phyloP scores from a whole-genome alignment of 176 grass and related monocot species.

The Triticum urartu region DNA sequence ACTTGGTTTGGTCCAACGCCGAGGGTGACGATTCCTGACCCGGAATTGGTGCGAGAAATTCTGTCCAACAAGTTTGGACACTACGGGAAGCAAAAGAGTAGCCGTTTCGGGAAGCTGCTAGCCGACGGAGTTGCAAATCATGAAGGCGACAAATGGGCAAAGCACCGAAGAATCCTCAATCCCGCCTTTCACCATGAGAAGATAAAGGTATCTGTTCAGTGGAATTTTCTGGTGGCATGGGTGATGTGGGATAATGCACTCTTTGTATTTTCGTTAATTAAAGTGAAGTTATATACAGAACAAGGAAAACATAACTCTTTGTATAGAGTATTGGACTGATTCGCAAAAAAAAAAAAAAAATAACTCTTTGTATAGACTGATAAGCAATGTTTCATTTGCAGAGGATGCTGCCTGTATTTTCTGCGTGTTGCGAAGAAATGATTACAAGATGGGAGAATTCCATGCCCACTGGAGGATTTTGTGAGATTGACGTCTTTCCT shows the following conservation, averaged over 20 bases:
- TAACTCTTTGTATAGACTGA: background rate
- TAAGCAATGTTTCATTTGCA: conserved; percentile 6
- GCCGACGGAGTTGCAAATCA: conserved; percentile 29
- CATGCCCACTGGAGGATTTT: background rate
- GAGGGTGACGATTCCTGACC: conserved; percentile 48
- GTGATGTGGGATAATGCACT: background rate
- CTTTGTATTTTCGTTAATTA: too few species aligned
- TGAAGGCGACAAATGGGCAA: conserved; percentile 70
- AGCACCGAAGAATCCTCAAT: conserved; percentile 52
- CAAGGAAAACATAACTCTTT: too few species aligned
- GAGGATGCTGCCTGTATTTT: conserved; percentile 58
- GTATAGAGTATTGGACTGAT: background rate
- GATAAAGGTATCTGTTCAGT: conserved; percentile 30
- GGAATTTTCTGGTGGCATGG: background rate
- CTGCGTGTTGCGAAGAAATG: conserved; percentile 50
- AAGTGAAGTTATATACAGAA: too few species aligned
- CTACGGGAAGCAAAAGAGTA: conserved; percentile 9
- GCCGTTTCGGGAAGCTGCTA: background rate
- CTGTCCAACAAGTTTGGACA: conserved; percentile 55
- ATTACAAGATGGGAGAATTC: conserved; percentile 11
- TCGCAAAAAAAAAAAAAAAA: too few species aligned
- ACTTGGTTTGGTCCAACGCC: conserved; percentile 59
- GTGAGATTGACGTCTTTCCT: conserved; percentile 57
- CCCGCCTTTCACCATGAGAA: background rate
- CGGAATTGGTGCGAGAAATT: conserved; percentile 10